Evolutionary conservation across 768 basidiomycete genomes (phyloP).

Genomic region (Lactarius quietus): DNA sequence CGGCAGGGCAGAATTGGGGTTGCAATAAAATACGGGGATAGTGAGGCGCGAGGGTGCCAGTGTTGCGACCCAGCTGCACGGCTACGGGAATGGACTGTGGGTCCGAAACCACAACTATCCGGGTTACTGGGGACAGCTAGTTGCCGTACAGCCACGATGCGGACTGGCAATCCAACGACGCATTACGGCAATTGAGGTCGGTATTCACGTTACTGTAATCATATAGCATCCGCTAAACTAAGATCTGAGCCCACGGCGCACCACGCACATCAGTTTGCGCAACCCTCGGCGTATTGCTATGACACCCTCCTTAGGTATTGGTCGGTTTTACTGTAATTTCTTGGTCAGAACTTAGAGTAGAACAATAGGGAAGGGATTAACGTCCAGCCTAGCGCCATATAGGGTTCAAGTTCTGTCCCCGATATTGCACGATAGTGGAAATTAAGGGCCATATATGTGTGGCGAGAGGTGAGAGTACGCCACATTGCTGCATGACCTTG

Average conservation of each 20-base stretch:
- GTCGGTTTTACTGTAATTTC: neutral
- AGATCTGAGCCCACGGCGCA: neutral
- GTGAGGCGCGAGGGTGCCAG: neutral
- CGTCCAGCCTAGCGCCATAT: neutral
- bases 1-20: conserved; percentile 21
- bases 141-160: conserved; percentile 19
- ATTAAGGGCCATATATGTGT: neutral
- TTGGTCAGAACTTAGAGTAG: neutral
- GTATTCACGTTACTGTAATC: neutral
- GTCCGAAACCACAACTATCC: neutral
- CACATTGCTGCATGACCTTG: neutral
- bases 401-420: neutral
- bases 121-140: neutral
- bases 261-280: neutral
- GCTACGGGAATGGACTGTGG: neutral
- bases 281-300: neutral
- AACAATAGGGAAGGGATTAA: neutral
- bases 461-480: neutral
- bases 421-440: neutral
- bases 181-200: conserved; percentile 16
- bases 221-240: neutral
- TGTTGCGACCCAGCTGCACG: neutral
- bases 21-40: conserved; percentile 4
- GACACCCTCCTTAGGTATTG: too few relatives aligned
- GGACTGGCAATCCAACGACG: neutral